phyloP scores from a whole-genome alignment of 2,329 filamentous ascomycete species.

The Podosphaera leucotricha region DNA sequence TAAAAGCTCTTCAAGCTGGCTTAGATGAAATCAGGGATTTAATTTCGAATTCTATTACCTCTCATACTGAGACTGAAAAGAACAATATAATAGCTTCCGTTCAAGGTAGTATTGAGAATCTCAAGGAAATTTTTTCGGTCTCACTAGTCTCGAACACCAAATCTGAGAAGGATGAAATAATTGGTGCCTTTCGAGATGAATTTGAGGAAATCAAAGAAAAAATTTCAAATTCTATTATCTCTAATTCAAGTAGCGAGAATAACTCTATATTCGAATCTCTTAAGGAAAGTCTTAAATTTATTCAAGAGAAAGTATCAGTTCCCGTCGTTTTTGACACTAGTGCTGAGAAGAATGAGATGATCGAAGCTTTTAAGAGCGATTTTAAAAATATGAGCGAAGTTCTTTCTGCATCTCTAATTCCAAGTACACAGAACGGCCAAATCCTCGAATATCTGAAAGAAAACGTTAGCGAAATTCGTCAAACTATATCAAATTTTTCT shows the following conservation, averaged over 20 bases:
- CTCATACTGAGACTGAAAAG: constrained; percentile 16
- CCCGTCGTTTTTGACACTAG: constrained; percentile 2
- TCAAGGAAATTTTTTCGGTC: constrained; percentile 24
- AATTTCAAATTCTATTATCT: constrained; percentile 39
- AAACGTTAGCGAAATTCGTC: constrained; percentile 43
- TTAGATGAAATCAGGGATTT: constrained; percentile 40
- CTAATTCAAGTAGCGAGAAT: constrained; percentile 12
- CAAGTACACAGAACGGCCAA: constrained; percentile 31
- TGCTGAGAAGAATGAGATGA: constrained; percentile 25
- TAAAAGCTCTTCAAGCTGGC: constrained; percentile 49
- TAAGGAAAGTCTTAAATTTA: background rate
- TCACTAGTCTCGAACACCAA: background rate
- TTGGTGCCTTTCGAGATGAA: background rate
- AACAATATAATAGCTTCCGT: constrained; percentile 3
- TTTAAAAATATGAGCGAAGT: constrained; percentile 36
- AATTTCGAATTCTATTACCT: constrained; percentile 21
- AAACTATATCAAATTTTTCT: background rate
- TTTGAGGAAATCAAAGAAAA: constrained; percentile 28
- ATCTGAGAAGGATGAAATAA: constrained; percentile 1
- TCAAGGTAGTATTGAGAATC: constrained; percentile 43
- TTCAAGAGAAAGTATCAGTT: constrained; percentile 6
- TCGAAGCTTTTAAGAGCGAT: constrained; percentile 31
- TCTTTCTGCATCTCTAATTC: constrained; percentile 26
- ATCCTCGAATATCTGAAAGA: constrained; percentile 38
- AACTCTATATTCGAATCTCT: background rate